phyloP scores from a whole-genome alignment of 1,139 yeast genomes.

The Pneumocystis sp. region DNA sequence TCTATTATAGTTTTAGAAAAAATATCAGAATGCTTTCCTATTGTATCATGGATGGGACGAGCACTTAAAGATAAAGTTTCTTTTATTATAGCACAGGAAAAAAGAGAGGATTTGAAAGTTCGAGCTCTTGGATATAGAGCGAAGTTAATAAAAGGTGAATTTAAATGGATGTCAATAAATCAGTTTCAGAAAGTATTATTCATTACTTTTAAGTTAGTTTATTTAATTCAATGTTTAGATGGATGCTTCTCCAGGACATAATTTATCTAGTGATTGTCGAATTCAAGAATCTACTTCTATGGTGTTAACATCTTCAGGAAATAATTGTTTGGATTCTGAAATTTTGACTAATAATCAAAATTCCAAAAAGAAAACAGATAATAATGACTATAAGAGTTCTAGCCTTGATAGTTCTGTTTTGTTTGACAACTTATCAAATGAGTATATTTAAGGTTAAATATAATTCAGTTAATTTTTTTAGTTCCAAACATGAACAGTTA shows the following conservation, averaged over 20 bases:
- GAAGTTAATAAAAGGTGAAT: slow-evolving; percentile 5
- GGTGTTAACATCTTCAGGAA: neutral
- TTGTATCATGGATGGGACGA: slow-evolving; percentile 54
- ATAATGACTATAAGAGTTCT: neutral
- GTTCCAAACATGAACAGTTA: neutral
- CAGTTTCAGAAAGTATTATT: neutral
- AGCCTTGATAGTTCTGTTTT: neutral
- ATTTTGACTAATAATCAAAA: neutral
- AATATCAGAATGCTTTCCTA: slow-evolving; percentile 50
- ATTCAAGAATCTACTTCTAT: neutral
- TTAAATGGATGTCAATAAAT: slow-evolving; percentile 1
- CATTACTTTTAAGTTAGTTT: neutral
- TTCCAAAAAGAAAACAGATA: neutral
- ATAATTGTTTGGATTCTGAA: neutral
- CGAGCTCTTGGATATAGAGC: slow-evolving; percentile 12
- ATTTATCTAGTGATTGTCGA: neutral
- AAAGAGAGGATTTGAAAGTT: slow-evolving; percentile 65
- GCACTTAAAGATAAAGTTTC: slow-evolving; percentile 36
- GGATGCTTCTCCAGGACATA: neutral
- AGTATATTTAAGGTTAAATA: neutral
- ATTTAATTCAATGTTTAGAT: neutral
- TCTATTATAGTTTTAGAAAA: slow-evolving; percentile 65
- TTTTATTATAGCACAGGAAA: slow-evolving; percentile 37
- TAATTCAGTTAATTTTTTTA: neutral
- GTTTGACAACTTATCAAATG: neutral